Base-by-base conservation (phyloP, 2,329 filamentous ascomycete species). In the Coniella lustricola region DNA sequence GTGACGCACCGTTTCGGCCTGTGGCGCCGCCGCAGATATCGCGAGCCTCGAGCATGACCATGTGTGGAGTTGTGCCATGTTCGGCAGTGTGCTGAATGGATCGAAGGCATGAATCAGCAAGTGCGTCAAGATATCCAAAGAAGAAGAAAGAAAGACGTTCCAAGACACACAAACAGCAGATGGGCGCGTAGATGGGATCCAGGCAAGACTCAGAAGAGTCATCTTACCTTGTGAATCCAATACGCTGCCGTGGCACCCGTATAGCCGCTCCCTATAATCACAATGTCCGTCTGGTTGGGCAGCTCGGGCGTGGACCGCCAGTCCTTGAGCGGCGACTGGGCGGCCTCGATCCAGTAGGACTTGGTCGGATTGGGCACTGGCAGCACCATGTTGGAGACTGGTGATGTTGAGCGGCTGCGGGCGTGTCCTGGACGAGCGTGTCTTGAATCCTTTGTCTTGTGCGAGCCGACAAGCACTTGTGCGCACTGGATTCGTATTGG, bases 191-290 rank as follows among this genome's bases (percentile, higher is more conserved):
- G n/a, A n/a, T n/a, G n/a, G n/a, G n/a, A n/a, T n/a, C n/a, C n/a
- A n/a, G n/a, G n/a, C n/a, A 29, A 29, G 10, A 29, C 10, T 4
- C 16, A 14, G 31, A 14, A 17, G 3, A 20, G 31, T 35, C 16
- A 8, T 34, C 10, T 41, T 5, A 48, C 51, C 44, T 50, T 60
- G 33, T 59, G 54, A 4, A 64, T 49, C 56, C 59, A 62, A 37
- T 61, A 62, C 12, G 61, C 59, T 4, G 57, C 52, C 7, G 61
- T 46, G 18, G 59, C 57, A 2, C 56, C 58, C 10, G 57, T 49
- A 37, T 57, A 59, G 12, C 57, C 58, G 34, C 55, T 56, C 3
- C 58, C 58, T 33, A 60, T 49, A 22, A 60, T 54, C 7, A 62
- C 49, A 3, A 59, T 41, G 25, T 60, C 56, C 3, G 52, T 52